Conservation (phyloP, 2,329 filamentous ascomycete species). For the Cladophialophora chaetospira region DNA sequence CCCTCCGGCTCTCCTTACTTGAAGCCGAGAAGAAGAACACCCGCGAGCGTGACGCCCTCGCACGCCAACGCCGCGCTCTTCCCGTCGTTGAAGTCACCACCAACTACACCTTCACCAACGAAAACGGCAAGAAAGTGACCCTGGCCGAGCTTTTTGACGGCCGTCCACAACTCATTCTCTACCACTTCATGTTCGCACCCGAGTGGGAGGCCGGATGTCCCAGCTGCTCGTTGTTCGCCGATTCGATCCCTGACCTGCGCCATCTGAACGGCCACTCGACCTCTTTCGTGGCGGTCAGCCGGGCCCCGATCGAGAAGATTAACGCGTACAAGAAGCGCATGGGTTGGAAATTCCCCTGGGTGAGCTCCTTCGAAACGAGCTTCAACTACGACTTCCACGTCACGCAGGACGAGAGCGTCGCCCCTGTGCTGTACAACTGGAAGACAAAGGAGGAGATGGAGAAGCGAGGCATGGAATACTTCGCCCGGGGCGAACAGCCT, state of each 20-base stretch:
- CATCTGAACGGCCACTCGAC: conserved; percentile 45
- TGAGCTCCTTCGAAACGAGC: conserved; percentile 36
- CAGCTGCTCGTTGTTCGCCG: conserved; percentile 45
- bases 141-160: conserved; percentile 36
- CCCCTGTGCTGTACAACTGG: conserved; percentile 36
- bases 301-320: conserved; percentile 42
- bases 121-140: conserved; percentile 18
- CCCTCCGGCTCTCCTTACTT: conserved; percentile 23
- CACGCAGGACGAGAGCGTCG: conserved; percentile 37
- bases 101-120: conserved; percentile 39
- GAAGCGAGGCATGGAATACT: conserved; percentile 4
- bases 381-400: conserved; percentile 49
- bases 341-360: conserved; percentile 46
- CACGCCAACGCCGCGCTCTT: conserved; percentile 33
- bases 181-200: conserved; percentile 52
- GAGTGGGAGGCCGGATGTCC: conserved; percentile 41
- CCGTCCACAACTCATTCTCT: conserved; percentile 40
- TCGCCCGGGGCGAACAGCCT: conserved; percentile 39
- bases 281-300: conserved; percentile 40
- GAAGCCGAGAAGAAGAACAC: conserved; percentile 27
- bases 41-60: conserved; percentile 21
- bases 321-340: conserved; percentile 42
- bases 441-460: conserved; percentile 30
- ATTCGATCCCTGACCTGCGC: conserved; percentile 42
- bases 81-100: conserved; percentile 46